Percentiles rank a stretch among this genome's conserved stretches.
Conservation (phyloP, 1,139 yeast genomes). For the Pichia sp. region DNA sequence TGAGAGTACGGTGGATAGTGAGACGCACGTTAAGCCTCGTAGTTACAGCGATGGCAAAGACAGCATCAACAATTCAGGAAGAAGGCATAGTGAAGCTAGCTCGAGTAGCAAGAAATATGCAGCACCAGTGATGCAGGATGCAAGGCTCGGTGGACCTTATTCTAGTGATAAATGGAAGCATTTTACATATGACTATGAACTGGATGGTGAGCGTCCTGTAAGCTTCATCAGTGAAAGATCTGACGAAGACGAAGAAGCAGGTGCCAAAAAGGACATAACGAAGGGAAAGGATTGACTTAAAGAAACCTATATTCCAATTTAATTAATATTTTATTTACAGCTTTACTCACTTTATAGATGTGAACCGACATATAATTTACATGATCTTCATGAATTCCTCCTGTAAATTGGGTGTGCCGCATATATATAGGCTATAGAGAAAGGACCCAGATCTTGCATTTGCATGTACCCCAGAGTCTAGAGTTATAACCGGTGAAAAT, state of each 20-base stretch:
- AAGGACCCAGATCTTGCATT: not conserved
- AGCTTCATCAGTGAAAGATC: constrained; percentile 15
- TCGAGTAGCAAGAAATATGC: not conserved
- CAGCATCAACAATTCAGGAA: not conserved
- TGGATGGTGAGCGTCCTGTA: constrained; percentile 16
- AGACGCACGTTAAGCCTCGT: constrained; percentile 6
- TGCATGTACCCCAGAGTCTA: no score
- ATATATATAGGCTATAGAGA: no score
- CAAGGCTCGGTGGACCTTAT: constrained; percentile 9
- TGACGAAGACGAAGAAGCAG: not conserved
- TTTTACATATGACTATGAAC: constrained; percentile 15
- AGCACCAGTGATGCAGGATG: not conserved
- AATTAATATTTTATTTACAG: no score
- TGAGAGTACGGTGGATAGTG: constrained; percentile 11
- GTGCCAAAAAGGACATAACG: not conserved
- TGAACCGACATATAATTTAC: no score
- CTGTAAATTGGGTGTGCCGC: no score
- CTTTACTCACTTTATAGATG: no score
- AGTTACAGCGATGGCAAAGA: constrained; percentile 1
- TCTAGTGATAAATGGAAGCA: constrained; percentile 15
- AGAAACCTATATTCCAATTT: no score
- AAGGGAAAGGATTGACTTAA: no score
- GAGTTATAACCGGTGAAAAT: no score
- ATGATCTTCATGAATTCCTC: no score
- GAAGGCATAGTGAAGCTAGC: not conserved